Base-by-base conservation (phyloP, 306 rosid species). In the Rubus idaeus region DNA sequence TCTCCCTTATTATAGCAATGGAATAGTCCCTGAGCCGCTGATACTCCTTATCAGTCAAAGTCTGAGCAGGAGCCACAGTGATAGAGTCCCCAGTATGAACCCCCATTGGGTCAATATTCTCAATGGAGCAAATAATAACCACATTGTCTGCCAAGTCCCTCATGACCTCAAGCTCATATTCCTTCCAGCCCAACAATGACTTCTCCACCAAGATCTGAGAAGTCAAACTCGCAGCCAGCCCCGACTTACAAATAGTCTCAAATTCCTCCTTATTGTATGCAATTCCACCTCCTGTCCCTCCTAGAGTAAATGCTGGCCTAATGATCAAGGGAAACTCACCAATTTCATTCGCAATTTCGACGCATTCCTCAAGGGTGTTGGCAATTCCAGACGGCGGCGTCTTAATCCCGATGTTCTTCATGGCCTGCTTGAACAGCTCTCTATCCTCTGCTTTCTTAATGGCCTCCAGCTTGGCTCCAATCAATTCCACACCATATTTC, bases 21-120 rank as follows among this genome's bases (percentile, higher is more conserved):
- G 98, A 89, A 47, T 89, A 90, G 75, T 91, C 98, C 39, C 99
- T 82, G 70, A 89, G 86, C 61, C 98, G 83, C 86, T 95, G 99
- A 55, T 96, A 92, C 83, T 96, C 99, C 89, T 91, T 96, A 78
- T 96, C 99, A 0, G 98, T 96, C 76, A 93, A 76, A 79, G 99
- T 96, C 80, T 96, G 99, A 0, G 98, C 98, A 0, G 99, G 99
- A 1, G 98, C 99, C 77, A 96, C 98, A 1, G 99, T 92, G 21
- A 96, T 96, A 3, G 99, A 96, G 83, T 96, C 99, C 49, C 99
- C 99, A 0, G 98, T 92, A 65, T 96, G 99, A 84, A 96, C 96
- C 3, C 98, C 99, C 99, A 96, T 96, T 0, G 99, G 91, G 72
- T 96, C 99, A 73, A 96, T 91, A 85, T 96, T 96, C 97, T 96